Evolutionary conservation across 2,329 filamentous ascomycete genomes (phyloP), one percentile per base, ranked within the genome.

Genomic region (Rasamsonia emersonii): DNA sequence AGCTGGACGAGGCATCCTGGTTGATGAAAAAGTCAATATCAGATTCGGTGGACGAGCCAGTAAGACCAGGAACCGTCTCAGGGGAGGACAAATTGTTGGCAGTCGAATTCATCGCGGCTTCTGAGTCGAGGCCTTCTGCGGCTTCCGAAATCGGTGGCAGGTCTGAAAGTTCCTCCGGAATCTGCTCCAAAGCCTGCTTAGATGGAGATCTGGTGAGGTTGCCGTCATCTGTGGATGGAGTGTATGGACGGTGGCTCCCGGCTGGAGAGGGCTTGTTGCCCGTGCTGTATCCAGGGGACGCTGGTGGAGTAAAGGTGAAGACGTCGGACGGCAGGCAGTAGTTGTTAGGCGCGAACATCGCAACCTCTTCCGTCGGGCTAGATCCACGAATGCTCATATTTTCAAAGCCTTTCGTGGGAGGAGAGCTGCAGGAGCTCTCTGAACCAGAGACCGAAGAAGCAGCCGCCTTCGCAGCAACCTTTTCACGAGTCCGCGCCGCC

Each of bases 401-500:
- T 30, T 63, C 58, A 34, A 63, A 53, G 19, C 49, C 49, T 23
- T 58, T 54, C 5, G 62, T 59, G 8, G 62, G 60, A 8, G 62
- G 62, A 18, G 64, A 65, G 18, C 56, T 58, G 32, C 51, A 54
- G 32, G 61, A 60, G 28, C 47, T 57, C 26, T 65, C 53, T 33
- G 56, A 57, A 37, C 46, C 48, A 18, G 56, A 59, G 21, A 46
- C 44, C 9, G 50, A 62, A 9, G 58, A 49, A 9, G 55, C 51
- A 21, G 56, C 50, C 6, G 45, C 38, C 34, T 54, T 61, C 19
- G 56, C 53, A 11, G 54, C 50, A 6, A 53, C 51, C 24, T 49
- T 59, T 43, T 64, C 55, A 19, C 74, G 64, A 24, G 73, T 71
- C 44, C 65, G 64, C 32, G 54, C 63, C 20, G 74, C 68, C 46